Evolutionary conservation across 257 asterid species (phyloP), one percentile per base, ranked within the genome.

Genomic region (Scutellaria baicalensis): DNA sequence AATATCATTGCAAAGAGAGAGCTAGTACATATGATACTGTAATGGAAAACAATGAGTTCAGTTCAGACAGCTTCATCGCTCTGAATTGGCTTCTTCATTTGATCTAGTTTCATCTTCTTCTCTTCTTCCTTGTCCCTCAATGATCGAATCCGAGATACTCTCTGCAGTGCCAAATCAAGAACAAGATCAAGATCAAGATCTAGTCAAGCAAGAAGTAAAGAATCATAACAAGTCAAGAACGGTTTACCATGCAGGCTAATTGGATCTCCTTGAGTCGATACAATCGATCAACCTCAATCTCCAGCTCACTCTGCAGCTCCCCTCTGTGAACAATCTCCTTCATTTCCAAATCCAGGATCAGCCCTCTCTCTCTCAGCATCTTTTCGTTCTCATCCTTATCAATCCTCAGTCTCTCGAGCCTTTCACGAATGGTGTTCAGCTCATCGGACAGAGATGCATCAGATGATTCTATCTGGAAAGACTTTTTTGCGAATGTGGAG

Each of bases 221-320:
- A 27, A 27, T 27, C 33, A 27, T 27, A 27, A 5, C 33, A 27
- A 27, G 33, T 27, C 33, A 27, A 27, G 33, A 27, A 27, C 1
- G 10, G 16, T 6, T 39, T 55, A 92, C 97, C 89, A 61, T 71
- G 81, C 88, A 88, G 42, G 92, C 85, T 60, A 87, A 45, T 69
- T 73, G 86, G 81, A 93, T 88, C 79, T 93, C 87, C 44, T 87
- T 87, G 57, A 93, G 82, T 44, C 97, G 89, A 58, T 84, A 93
- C 79, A 93, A 47, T 8, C 97, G 83, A 77, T 93, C 98, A 3
- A 93, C 89, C 77, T 93, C 96, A 12, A 84, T 84, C 76, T 93
- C 98, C 2, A 90, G 89, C 75, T 83, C 77, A 64, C 85, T 88
- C 86, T 93, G 98, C 60, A 39, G 21, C 64, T 88, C 91, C 27